Conservation (phyloP, 116 monocot species). For the Iris pallida region DNA sequence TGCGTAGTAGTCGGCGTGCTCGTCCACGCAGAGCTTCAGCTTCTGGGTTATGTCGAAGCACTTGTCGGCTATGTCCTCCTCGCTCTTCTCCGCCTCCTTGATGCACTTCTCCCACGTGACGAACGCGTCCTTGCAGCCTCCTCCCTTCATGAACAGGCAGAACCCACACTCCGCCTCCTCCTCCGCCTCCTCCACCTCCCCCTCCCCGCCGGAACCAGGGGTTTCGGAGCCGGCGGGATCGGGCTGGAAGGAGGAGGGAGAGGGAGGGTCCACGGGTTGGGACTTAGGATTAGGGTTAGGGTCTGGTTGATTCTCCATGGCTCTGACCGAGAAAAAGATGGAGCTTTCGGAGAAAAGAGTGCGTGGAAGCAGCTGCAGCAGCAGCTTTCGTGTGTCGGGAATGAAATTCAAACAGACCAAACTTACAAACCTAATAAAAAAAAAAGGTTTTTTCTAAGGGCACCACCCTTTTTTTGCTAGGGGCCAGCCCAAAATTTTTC, state of each 20-base stretch:
- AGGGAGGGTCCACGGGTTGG: not conserved
- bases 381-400: too few species aligned
- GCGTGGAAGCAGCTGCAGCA: too few species aligned
- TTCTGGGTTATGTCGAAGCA: constrained; percentile 49
- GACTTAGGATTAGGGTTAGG: not conserved
- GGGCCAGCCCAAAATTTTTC: too few species aligned
- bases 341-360: too few species aligned
- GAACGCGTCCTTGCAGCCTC: constrained; percentile 77
- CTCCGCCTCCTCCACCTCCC: constrained; percentile 36
- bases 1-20: constrained; percentile 77
- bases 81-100: constrained; percentile 58
- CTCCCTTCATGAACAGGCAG: constrained; percentile 87
- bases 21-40: constrained; percentile 79
- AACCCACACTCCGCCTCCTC: constrained; percentile 77
- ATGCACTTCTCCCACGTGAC: constrained; percentile 84
- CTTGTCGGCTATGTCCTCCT: constrained; percentile 60
- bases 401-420: too few species aligned
- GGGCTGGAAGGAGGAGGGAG: not conserved
- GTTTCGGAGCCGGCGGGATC: not conserved
- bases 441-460: too few species aligned
- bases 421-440: too few species aligned
- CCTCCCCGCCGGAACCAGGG: not conserved
- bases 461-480: too few species aligned
- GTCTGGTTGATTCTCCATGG: not conserved
- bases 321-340: too few species aligned